Conservation (phyloP, 495 filamentous ascomycete species). For the Margaritispora aquatica region DNA sequence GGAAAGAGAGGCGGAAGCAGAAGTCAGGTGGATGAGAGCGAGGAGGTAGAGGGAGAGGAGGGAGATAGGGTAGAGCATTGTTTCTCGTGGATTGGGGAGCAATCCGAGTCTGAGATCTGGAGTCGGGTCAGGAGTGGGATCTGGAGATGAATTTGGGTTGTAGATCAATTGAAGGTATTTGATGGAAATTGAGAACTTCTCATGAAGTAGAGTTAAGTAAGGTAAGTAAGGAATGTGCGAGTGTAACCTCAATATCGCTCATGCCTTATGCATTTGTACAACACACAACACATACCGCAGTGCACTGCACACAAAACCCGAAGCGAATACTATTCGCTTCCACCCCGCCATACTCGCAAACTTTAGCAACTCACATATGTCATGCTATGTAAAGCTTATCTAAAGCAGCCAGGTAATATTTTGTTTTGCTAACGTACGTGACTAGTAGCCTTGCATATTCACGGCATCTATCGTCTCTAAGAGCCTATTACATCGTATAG, state of each 20-base stretch:
- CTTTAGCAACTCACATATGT: background rate
- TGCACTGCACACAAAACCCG: background rate
- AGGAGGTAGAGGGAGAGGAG: slow-evolving; percentile 17
- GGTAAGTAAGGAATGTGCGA: too few species aligned
- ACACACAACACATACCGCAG: too few species aligned
- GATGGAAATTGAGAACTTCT: too few species aligned
- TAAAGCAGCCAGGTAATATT: too few species aligned
- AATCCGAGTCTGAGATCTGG: background rate
- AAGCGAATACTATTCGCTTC: background rate
- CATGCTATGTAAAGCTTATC: background rate
- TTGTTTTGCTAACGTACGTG: too few species aligned
- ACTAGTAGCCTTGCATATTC: background rate
- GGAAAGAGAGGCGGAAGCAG: slow-evolving; percentile 2
- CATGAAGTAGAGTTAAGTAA: too few species aligned
- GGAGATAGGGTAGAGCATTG: slow-evolving; percentile 21
- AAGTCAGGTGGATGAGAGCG: slow-evolving; percentile 16
- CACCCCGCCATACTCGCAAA: background rate
- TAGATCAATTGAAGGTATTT: too few species aligned
- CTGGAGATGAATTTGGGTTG: background rate
- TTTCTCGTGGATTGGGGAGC: background rate
- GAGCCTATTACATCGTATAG: too few species aligned
- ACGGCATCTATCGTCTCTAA: too few species aligned
- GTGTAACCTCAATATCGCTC: too few species aligned
- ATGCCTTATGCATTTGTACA: background rate
- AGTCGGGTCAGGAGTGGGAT: background rate